Conservation (phyloP, 2,329 filamentous ascomycete genomes). For the Neospermospora avenae region DNA sequence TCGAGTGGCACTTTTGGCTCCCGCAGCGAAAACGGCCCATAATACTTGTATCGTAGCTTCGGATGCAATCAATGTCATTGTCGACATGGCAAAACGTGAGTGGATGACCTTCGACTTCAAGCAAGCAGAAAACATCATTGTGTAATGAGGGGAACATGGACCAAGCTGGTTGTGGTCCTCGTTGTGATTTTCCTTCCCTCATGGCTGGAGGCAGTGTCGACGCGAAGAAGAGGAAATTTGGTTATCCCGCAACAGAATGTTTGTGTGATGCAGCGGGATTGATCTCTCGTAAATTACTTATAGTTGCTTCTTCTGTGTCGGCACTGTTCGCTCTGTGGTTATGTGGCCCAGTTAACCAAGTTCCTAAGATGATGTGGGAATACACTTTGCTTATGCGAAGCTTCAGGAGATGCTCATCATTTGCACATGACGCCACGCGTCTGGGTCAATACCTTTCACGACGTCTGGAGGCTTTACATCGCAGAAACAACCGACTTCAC, state of each 20-base stretch:
- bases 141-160: constrained; percentile 37
- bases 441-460: no score
- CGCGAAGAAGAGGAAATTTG: background rate
- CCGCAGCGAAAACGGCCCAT: constrained; percentile 41
- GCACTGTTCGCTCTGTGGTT: no score
- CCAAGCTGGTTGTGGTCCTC: constrained; percentile 25
- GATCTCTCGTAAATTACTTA: no score
- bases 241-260: no score
- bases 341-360: background rate
- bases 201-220: background rate
- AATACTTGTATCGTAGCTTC: constrained; percentile 40
- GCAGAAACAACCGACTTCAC: no score
- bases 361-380: background rate
- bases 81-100: constrained; percentile 36
- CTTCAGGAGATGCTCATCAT: background rate
- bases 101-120: constrained; percentile 33
- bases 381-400: constrained; percentile 1
- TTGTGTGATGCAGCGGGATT: no score
- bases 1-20: constrained; percentile 33
- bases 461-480: no score
- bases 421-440: no score
- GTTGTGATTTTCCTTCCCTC: background rate
- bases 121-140: constrained; percentile 32
- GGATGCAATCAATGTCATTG: constrained; percentile 24
- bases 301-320: no score